Percentiles rank a stretch among this genome's conserved stretches.
Conservation (phyloP, 257 asterid species). For the Solanum paucissectum region DNA sequence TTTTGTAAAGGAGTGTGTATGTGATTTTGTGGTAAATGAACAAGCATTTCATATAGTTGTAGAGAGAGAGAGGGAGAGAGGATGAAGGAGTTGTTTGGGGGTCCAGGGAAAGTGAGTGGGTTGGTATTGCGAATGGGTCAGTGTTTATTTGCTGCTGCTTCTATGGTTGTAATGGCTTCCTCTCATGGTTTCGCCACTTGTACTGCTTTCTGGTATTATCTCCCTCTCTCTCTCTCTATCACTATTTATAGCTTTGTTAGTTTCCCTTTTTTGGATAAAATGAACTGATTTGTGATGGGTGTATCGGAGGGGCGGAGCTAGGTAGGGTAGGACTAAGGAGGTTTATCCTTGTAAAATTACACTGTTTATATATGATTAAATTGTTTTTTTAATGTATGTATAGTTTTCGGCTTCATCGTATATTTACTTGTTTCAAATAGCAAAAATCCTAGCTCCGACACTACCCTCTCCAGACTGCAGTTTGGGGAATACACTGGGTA, state of each 20-base stretch:
- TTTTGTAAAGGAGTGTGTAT: not conserved
- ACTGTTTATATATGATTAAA: not conserved
- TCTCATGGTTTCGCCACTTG: slow-evolving; percentile 73
- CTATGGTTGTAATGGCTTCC: slow-evolving; percentile 72
- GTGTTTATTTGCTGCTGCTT: slow-evolving; percentile 38
- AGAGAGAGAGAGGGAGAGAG: slow-evolving; percentile 1
- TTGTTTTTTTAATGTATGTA: too few relatives aligned
- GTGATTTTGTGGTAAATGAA: not conserved
- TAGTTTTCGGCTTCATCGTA: not conserved
- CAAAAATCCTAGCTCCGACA: not conserved
- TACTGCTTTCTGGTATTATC: slow-evolving; percentile 69
- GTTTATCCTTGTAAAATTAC: fast-evolving
- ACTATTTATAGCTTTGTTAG: too few relatives aligned
- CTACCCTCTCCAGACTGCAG: not conserved
- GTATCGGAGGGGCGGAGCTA: not conserved
- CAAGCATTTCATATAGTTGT: not conserved
- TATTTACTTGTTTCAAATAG: not conserved
- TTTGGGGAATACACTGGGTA: not conserved
- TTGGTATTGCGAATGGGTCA: slow-evolving; percentile 52
- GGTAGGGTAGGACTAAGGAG: not conserved
- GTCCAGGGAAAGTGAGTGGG: slow-evolving; percentile 87
- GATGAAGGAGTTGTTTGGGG: slow-evolving; percentile 75
- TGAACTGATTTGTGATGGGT: not conserved
- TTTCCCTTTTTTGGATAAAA: not conserved
- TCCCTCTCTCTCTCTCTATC: not conserved